These are phyloP conservation scores for Citrullus mucosospermus DNA, from an alignment of 306 rosid species.

Conservation along the genomic window DNA sequence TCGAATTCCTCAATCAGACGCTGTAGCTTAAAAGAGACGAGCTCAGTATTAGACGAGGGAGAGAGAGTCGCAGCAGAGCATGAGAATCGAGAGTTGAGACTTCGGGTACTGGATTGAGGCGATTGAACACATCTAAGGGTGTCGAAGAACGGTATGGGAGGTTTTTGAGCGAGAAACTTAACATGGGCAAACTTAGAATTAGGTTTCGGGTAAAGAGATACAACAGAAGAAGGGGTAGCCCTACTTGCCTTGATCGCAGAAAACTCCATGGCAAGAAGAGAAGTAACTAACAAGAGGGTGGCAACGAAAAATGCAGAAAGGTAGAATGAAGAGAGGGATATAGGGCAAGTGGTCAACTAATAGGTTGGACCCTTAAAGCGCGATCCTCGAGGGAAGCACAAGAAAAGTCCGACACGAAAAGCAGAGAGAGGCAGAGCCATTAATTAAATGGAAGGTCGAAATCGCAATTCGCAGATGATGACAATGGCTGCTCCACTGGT, in stretches of 20 bases:
- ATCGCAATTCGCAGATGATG: not conserved
- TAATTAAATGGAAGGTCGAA: not conserved
- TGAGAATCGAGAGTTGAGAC: conserved; percentile 16
- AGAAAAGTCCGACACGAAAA: not conserved
- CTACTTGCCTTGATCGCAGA: conserved; percentile 32
- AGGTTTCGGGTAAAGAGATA: conserved; percentile 16
- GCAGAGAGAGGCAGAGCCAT: conserved; percentile 1
- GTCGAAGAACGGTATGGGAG: conserved; percentile 12
- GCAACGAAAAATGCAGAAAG: not conserved
- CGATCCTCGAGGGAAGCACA: not conserved
- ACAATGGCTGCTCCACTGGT: not conserved
- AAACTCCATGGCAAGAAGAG: conserved; percentile 21
- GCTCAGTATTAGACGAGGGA: conserved; percentile 21
- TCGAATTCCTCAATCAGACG: conserved; percentile 41
- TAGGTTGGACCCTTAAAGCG: not conserved
- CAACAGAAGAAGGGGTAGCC: conserved; percentile 16
- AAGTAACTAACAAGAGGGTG: not conserved
- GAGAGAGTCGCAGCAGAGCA: conserved; percentile 36
- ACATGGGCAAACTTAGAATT: conserved; percentile 6
- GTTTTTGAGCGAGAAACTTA: conserved; percentile 14
- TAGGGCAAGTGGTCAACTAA: not conserved
- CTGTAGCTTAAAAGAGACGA: conserved; percentile 32
- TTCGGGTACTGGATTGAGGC: conserved; percentile 7
- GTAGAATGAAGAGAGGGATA: not conserved
- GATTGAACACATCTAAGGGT: conserved; percentile 31